phyloP scores from a whole-genome alignment of 108 stramenopile species.

The Discostella pseudostelligera region DNA sequence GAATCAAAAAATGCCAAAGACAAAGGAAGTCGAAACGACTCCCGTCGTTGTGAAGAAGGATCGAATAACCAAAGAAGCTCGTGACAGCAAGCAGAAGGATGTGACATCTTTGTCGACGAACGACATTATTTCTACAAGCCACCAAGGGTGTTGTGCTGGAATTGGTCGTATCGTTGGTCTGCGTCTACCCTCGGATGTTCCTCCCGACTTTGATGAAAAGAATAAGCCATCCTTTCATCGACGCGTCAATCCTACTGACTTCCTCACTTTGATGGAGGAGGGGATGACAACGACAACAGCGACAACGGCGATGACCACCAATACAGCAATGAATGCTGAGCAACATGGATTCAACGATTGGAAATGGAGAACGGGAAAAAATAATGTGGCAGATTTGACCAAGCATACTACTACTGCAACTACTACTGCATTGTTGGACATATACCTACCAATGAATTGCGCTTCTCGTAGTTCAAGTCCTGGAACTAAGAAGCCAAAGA shows the following conservation, averaged over 20 bases:
- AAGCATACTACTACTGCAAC: too few relatives aligned
- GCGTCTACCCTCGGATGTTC: constrained; percentile 13
- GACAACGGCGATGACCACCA: background rate
- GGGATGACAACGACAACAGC: background rate
- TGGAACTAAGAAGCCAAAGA: background rate
- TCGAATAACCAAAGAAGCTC: background rate
- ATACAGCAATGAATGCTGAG: background rate
- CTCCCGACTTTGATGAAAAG: constrained; percentile 14
- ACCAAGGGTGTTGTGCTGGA: background rate
- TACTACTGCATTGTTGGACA: background rate
- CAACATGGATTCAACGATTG: background rate
- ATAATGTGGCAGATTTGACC: too few relatives aligned
- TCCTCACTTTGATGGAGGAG: background rate
- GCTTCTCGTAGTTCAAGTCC: too few relatives aligned
- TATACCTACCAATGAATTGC: constrained; percentile 10
- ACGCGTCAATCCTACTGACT: constrained; percentile 19
- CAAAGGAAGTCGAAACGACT: background rate
- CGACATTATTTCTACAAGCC: too few relatives aligned
- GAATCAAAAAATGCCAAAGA: too few relatives aligned
- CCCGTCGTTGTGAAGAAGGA: background rate
- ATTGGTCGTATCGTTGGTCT: constrained; percentile 23
- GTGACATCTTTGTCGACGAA: too few relatives aligned
- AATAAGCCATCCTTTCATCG: constrained; percentile 10
- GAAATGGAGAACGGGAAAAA: too few relatives aligned
- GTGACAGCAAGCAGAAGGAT: too few relatives aligned